Base-by-base conservation (phyloP, 345 rosid species). In the Lepidium aucheri region DNA sequence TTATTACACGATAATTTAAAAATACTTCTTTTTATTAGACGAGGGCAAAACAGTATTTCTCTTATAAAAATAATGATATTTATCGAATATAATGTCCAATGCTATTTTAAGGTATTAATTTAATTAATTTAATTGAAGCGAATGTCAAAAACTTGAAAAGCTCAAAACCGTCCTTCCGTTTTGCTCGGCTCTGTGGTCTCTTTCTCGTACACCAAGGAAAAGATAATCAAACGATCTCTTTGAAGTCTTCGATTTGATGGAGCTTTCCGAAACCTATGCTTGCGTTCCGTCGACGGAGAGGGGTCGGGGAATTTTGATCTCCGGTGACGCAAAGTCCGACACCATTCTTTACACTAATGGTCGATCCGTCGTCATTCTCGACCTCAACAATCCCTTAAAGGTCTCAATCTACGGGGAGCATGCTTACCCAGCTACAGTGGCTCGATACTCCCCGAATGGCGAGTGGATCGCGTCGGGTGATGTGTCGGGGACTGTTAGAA, bases 381-480 rank as follows among this genome's bases (percentile, higher is more conserved):
- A 86, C 79, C 94, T 90, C 58, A 85, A 82, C 72, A 83, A 88
- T 44, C 97, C 97, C 0, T 81, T 90, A 12, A 85, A 82, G 51
- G 92, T 88, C 51, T 74, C 95, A 42, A 84, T 90, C 77, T 94
- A 94, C 51, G 95, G 87, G 3, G 99, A 94, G 39, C 99, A 94
- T 56, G 96, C 85, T 8, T 88, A 94, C 69, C 96, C 90, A 47
- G 97, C 89, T 63, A 94, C 97, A 22, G 92, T 90, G 56, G 97
- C 97, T 36, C 80, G 99, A 7, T 94, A 76, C 81, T 94, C 99
- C 3, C 99, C 99, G n/a, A 90, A 90, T 59, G 99, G 99, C 0
- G 99, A 93, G 84, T 93, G 98, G 98, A 77, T 93, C 78, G 98
- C 98, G 52, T 94, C 99, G 2, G 99, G 90, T 7, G 99, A 94